A percentile compares a stretch with the other conserved stretches of the same genome.
These are phyloP conservation scores for Fraxinus ornus DNA, from an alignment of 305 asterid genomes.

Conservation along the genomic window DNA sequence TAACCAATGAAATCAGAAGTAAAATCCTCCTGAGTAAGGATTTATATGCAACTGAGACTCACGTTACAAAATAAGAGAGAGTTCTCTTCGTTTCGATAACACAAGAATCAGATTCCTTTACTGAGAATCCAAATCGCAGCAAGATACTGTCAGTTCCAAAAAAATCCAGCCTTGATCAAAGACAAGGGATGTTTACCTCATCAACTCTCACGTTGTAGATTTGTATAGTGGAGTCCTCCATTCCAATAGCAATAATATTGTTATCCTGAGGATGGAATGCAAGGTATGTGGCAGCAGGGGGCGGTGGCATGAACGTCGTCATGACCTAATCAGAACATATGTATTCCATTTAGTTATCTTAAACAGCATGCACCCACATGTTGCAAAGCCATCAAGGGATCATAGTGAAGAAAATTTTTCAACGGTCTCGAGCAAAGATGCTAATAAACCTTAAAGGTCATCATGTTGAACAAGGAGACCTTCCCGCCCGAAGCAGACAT, in stretches of 20 bases:
- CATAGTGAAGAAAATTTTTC: neutral
- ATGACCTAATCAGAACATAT: slow-evolving; percentile 54
- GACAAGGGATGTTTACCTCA: slow-evolving; percentile 54
- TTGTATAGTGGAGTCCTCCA: slow-evolving; percentile 94
- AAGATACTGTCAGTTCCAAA: neutral
- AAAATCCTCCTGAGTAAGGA: neutral
- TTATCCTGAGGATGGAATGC: slow-evolving; percentile 98
- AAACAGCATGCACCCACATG: slow-evolving; percentile 8
- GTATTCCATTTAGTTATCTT: slow-evolving; percentile 21
- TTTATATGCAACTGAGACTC: neutral
- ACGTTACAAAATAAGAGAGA: neutral
- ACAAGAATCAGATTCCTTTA: neutral
- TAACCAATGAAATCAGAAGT: neutral
- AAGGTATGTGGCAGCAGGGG: slow-evolving; percentile 89
- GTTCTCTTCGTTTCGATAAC: neutral
- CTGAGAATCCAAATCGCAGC: slow-evolving; percentile 20
- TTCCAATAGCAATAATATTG: slow-evolving; percentile 90
- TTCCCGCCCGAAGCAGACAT: slow-evolving; percentile 99
- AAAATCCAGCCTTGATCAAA: slow-evolving; percentile 11
- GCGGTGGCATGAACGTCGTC: slow-evolving; percentile 98
- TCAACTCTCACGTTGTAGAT: slow-evolving; percentile 94
- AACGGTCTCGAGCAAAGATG: slow-evolving; percentile 12
- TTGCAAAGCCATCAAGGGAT: neutral
- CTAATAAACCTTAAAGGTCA: slow-evolving; percentile 81
- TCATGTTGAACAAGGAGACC: slow-evolving; percentile 95